Evolutionary conservation across 1,139 yeast species (phyloP).

Genomic region (Taphrina communis): DNA sequence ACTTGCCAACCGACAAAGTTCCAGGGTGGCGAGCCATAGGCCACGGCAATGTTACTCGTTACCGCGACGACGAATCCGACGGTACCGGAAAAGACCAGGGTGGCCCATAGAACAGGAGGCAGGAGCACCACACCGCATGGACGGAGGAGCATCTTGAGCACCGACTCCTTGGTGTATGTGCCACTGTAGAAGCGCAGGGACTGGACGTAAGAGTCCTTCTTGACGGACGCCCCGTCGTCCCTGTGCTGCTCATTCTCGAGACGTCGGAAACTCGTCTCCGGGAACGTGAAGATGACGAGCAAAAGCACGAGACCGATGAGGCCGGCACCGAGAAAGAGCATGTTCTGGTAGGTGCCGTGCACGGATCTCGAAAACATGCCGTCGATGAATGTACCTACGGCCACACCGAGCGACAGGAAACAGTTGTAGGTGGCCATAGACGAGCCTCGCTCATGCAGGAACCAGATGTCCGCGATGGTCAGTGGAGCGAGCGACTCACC

Average conservation of each 20-base stretch:
- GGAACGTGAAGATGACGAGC: conserved; percentile 1
- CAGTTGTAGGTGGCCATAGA: background rate
- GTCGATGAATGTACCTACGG: background rate
- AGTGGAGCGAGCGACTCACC: conserved; percentile 3
- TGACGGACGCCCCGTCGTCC: background rate
- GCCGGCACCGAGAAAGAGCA: background rate
- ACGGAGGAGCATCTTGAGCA: conserved; percentile 1
- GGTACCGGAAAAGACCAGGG: background rate
- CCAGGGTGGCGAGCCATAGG: background rate
- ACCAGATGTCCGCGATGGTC: conserved; percentile 6
- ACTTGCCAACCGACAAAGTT: background rate
- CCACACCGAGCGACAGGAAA: conserved; percentile 2
- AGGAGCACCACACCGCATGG: conserved; percentile 1
- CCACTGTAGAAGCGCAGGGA: background rate
- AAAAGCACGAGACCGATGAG: background rate
- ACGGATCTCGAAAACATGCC: conserved; percentile 1
- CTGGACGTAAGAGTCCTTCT: conserved; percentile 1
- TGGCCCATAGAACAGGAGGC: background rate
- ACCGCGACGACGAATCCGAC: conserved; percentile 1
- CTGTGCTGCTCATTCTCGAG: background rate
- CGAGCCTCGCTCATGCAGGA: conserved; percentile 9
- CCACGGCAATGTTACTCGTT: conserved; percentile 6
- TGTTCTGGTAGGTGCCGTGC: conserved; percentile 3
- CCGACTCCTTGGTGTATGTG: background rate
- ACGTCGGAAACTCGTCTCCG: conserved; percentile 12